Evolutionary conservation across 805 yeast species (phyloP), one percentile per base, ranked within the genome.

Genomic region (Candida rishiriensis): DNA sequence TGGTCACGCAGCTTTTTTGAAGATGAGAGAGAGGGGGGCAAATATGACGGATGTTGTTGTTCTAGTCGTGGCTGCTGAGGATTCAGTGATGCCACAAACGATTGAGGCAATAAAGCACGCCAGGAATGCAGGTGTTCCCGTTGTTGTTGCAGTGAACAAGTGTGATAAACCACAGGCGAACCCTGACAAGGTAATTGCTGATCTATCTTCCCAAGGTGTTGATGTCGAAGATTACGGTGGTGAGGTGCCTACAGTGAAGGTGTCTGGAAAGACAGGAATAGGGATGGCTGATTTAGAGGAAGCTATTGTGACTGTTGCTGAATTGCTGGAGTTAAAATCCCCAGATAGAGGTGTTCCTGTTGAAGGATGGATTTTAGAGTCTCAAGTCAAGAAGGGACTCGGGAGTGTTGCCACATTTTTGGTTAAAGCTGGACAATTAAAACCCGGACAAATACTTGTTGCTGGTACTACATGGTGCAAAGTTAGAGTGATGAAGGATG

Each of bases 71-170:
- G 97, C 98, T 1, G 96, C 96, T 2, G 97, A 93, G 62, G 99
- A 93, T 66, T 87, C 97, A 0, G 95, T 93, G 17, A 93, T 85
- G 95, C 98, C 98, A 0, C 99, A 93, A 62, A 93, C 99, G 0
- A 73, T 82, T 34, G 99, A 93, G 63, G 98, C 98, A 2, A 88
- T 93, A 49, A 88, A 85, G 56, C 99, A 93, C 64, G 90, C 95
- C 3, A 83, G 84, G 51, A 78, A 79, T 40, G 81, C 95, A 0
- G 82, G 83, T 10, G 93, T 88, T 12, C 88, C 90, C 0, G 70
- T 90, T 50, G 83, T 93, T 43, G 96, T 93, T 10, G 99, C 98
- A 1, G 77, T 93, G 34, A 91, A 93, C 53, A 93, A 93, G 63
- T 85, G 95, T 54, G 99, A 91, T 60, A 84, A 82, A 55, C 83